Evolutionary conservation across 192 early-diverging fungal species (phyloP).

Genomic region (Coemansia sp.): DNA sequence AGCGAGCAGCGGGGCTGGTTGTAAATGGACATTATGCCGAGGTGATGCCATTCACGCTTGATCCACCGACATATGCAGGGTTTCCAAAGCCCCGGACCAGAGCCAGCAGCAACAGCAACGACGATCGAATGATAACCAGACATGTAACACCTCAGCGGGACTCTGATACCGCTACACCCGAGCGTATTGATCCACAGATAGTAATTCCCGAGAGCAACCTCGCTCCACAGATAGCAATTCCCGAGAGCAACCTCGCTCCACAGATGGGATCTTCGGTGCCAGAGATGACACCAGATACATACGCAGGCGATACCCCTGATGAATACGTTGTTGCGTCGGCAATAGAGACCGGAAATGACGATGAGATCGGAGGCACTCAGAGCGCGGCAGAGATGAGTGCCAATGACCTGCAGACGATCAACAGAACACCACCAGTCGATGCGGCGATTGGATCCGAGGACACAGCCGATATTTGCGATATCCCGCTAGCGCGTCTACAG

Average conservation of each 20-base stretch:
- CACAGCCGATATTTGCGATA: background rate
- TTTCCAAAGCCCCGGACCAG: slow-evolving; percentile 1
- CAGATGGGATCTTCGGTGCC: background rate
- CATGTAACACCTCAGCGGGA: background rate
- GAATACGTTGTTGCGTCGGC: background rate
- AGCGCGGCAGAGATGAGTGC: background rate
- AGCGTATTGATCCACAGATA: background rate
- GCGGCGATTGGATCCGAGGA: background rate
- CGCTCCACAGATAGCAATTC: background rate
- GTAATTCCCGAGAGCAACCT: background rate
- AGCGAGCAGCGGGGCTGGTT: slow-evolving; percentile 2
- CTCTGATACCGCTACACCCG: background rate
- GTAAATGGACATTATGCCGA: slow-evolving; percentile 34
- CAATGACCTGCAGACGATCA: slow-evolving; percentile 1
- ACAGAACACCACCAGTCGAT: background rate
- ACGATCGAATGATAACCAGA: background rate
- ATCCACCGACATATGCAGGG: slow-evolving; percentile 13
- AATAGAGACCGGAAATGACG: background rate
- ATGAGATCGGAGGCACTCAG: background rate
- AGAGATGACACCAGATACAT: background rate
- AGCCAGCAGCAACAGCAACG: slow-evolving; percentile 7
- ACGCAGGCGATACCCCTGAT: background rate
- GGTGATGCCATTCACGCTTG: slow-evolving; percentile 27
- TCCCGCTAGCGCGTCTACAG: slow-evolving; percentile 20
- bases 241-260: background rate